Percentiles rank a stretch among this genome's conserved stretches.
These are phyloP conservation scores for Echites panduratus DNA, from an alignment of 257 asterid genomes.

Conservation along the genomic window DNA sequence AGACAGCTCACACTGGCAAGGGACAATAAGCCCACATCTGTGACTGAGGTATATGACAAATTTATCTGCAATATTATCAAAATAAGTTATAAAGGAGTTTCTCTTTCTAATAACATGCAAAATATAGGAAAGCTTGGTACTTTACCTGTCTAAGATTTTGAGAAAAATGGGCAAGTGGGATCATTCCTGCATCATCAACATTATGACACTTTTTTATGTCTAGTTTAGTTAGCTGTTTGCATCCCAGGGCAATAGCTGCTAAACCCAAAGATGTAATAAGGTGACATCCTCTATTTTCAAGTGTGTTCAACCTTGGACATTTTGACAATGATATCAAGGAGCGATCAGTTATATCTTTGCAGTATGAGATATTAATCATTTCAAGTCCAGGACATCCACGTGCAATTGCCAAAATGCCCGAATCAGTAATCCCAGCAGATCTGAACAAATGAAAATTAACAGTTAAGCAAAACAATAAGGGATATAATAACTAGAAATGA, in stretches of 20 bases:
- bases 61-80: constrained; percentile 49
- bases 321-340: constrained; percentile 64
- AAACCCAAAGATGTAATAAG: constrained; percentile 67
- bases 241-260: constrained; percentile 64
- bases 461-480: constrained; percentile 6
- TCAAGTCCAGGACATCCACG: constrained; percentile 70
- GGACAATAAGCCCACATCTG: constrained; percentile 66
- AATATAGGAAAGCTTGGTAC: background rate
- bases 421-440: constrained; percentile 69
- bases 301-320: constrained; percentile 55
- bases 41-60: constrained; percentile 72
- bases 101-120: background rate
- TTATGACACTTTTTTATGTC: constrained; percentile 71
- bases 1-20: constrained; percentile 74
- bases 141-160: constrained; percentile 80
- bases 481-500: background rate
- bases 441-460: constrained; percentile 31
- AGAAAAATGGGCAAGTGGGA: constrained; percentile 64
- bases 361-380: constrained; percentile 64
- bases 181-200: constrained; percentile 72
- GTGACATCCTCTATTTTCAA: constrained; percentile 82
- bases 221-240: constrained; percentile 59
- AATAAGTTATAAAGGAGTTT: background rate
- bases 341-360: constrained; percentile 47
- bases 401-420: constrained; percentile 51